phyloP scores from a whole-genome alignment of 176 grass and related monocot genomes.

The Saccharum spontaneum region DNA sequence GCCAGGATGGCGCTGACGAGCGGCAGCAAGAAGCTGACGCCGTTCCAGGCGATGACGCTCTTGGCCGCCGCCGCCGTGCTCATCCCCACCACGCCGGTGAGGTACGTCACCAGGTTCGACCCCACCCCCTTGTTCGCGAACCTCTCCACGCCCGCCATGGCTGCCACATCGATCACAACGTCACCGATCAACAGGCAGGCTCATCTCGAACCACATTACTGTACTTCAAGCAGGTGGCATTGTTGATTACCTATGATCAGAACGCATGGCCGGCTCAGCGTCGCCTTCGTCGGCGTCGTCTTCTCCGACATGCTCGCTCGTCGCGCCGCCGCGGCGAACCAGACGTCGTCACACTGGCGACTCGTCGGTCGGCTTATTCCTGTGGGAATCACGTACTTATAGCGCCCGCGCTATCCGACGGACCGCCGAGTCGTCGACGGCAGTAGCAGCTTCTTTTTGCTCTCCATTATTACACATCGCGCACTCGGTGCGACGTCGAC shows the following conservation, averaged over 20 bases:
- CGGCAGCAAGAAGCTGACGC: slow-evolving; percentile 86
- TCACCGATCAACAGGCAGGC: not conserved
- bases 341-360: not conserved
- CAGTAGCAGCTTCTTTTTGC: not conserved
- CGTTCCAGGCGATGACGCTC: slow-evolving; percentile 75
- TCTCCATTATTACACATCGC: slow-evolving; percentile 9
- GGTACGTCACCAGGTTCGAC: slow-evolving; percentile 88
- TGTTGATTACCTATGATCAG: slow-evolving; percentile 68
- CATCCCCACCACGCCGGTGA: slow-evolving; percentile 73
- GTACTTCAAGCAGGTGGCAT: not conserved
- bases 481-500: not conserved
- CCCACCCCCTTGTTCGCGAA: slow-evolving; percentile 91
- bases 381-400: not conserved
- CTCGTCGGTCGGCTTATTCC: not conserved
- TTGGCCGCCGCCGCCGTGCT: slow-evolving; percentile 81
- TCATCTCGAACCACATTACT: not conserved
- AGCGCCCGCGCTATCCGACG: not conserved
- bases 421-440: not conserved
- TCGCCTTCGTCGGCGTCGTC: slow-evolving; percentile 21
- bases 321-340: not conserved
- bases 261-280: slow-evolving; percentile 65
- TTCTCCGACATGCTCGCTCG: slow-evolving; percentile 26
- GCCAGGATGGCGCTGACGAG: slow-evolving; percentile 63
- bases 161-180: slow-evolving; percentile 29
- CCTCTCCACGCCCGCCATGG: slow-evolving; percentile 80